Evolutionary conservation across 164 flowering plant species (phyloP).

Genomic region (Stephania japonica): DNA sequence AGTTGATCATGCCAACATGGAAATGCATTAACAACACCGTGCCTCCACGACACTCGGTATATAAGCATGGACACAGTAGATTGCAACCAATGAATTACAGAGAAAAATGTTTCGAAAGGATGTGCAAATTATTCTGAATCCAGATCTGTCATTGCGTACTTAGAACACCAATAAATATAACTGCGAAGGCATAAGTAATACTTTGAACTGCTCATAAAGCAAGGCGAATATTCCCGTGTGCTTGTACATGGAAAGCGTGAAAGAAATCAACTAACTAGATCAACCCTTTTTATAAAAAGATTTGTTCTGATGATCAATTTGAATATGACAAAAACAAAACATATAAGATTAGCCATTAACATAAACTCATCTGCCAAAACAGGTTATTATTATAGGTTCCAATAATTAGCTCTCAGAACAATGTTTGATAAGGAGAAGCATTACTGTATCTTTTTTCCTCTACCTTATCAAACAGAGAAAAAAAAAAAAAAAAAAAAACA

Average conservation of each 20-base stretch:
- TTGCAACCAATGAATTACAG: not conserved
- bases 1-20: not conserved
- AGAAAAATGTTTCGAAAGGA: not conserved
- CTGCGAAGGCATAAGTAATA: no score
- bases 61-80: not conserved
- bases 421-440: not conserved
- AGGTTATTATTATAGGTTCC: not conserved
- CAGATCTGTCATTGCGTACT: no score
- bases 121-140: no score
- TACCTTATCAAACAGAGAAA: not conserved
- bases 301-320: not conserved
- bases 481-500: not conserved
- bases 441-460: not conserved
- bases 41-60: not conserved
- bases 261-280: not conserved
- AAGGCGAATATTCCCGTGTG: not conserved
- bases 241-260: not conserved
- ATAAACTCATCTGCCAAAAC: slow-evolving; percentile 5
- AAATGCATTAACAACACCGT: not conserved
- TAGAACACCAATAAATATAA: no score
- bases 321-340: not conserved
- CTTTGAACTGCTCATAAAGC: no score
- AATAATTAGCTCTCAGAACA: not conserved
- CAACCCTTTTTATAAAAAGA: not conserved
- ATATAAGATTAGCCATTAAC: slow-evolving; percentile 13